Evolutionary conservation across 2,329 filamentous ascomycete genomes (phyloP).

Genomic region (Sordariomycetes sp.): DNA sequence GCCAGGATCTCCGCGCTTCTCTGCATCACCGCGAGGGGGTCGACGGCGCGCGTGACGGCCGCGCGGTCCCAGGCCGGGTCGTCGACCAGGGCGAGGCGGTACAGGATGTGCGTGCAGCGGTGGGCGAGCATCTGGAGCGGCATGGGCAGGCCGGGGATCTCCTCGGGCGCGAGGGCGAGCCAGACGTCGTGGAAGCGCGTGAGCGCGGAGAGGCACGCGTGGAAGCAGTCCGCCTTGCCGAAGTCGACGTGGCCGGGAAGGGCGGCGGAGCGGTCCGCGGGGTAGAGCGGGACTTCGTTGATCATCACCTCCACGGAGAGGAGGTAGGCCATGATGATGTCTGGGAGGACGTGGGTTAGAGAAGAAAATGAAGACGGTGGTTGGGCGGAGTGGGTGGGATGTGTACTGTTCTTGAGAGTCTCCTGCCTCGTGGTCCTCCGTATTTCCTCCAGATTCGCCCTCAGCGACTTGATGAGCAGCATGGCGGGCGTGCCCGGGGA

Average conservation of each 20-base stretch:
- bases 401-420: slow-evolving; percentile 18
- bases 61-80: slow-evolving; percentile 26
- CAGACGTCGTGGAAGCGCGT: slow-evolving; percentile 18
- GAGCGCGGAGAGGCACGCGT: slow-evolving; percentile 15
- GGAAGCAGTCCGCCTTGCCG: slow-evolving; percentile 14
- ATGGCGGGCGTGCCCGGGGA: slow-evolving; percentile 8
- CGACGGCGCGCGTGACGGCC: slow-evolving; percentile 17
- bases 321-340: slow-evolving; percentile 21
- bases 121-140: slow-evolving; percentile 18
- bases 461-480: slow-evolving; percentile 18
- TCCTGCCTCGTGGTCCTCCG: slow-evolving; percentile 12
- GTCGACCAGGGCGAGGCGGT: slow-evolving; percentile 19
- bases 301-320: slow-evolving; percentile 24
- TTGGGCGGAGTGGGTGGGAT: too few relatives aligned
- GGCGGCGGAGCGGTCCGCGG: slow-evolving; percentile 8
- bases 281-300: slow-evolving; percentile 19
- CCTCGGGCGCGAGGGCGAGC: slow-evolving; percentile 14
- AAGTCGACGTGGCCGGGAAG: slow-evolving; percentile 8
- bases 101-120: slow-evolving; percentile 20
- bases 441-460: slow-evolving; percentile 14
- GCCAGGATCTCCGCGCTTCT: too few relatives aligned
- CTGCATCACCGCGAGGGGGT: slow-evolving; percentile 6
- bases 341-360: slow-evolving; percentile 12
- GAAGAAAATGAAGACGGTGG: background rate
- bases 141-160: slow-evolving; percentile 17